A percentile compares a stretch with the other conserved stretches of the same genome.
phyloP scores from a whole-genome alignment of 108 stramenopile genomes.

The Pseudonitzschia multiseries region DNA sequence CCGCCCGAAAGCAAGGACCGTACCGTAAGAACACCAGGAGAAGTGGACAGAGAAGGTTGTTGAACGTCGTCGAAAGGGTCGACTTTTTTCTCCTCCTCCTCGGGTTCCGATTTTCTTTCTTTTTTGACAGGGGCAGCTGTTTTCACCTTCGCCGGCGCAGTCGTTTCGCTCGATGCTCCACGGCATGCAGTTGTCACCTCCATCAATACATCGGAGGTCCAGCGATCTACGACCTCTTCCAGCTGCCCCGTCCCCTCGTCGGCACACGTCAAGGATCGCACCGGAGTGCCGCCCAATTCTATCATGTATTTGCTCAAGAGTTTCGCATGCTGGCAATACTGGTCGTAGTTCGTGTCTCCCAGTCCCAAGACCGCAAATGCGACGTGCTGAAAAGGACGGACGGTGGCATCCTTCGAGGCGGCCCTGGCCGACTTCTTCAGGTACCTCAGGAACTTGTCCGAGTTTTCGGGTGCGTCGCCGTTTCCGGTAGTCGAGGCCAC shows the following conservation, averaged over 20 bases:
- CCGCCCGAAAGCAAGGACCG: slow-evolving; percentile 8
- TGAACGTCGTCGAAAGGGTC: slow-evolving; percentile 14
- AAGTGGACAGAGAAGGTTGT: not conserved
- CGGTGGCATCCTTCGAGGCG: slow-evolving; percentile 12
- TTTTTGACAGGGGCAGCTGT: not conserved
- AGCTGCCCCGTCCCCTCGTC: slow-evolving; percentile 88
- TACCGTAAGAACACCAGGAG: slow-evolving; percentile 9
- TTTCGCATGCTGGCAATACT: slow-evolving; percentile 80
- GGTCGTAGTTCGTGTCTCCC: slow-evolving; percentile 89
- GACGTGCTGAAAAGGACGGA: slow-evolving; percentile 48
- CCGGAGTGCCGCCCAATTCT: slow-evolving; percentile 69
- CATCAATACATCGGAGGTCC: slow-evolving; percentile 46
- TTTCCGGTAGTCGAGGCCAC: slow-evolving; percentile 90
- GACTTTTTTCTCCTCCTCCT: slow-evolving; percentile 41
- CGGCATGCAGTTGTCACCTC: slow-evolving; percentile 52
- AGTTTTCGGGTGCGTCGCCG: slow-evolving; percentile 88
- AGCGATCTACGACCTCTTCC: slow-evolving; percentile 86
- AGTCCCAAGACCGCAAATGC: slow-evolving; percentile 75
- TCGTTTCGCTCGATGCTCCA: slow-evolving; percentile 13
- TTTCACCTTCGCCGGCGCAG: not conserved
- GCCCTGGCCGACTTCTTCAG: slow-evolving; percentile 53
- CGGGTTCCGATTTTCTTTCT: not conserved
- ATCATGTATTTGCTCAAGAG: slow-evolving; percentile 56
- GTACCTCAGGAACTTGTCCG: slow-evolving; percentile 65
- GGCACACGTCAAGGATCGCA: slow-evolving; percentile 55